Base-by-base conservation (phyloP, 2,329 filamentous ascomycete genomes). In the Ophiostoma sp. region DNA sequence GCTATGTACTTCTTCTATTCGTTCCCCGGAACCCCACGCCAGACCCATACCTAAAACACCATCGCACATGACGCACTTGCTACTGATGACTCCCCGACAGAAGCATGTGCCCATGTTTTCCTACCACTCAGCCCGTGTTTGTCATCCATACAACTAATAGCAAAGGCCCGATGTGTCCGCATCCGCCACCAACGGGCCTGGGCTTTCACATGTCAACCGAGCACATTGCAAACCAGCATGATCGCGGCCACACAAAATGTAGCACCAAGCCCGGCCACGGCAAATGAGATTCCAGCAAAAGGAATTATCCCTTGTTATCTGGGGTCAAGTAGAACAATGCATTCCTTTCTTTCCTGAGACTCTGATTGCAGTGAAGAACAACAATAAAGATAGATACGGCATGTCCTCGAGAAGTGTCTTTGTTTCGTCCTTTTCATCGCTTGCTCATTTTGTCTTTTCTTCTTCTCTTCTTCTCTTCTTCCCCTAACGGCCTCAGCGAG, bases 1-100 rank as follows among this genome's bases (percentile, higher is more conserved):
- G 31, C 33, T 31, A 54, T 54, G 27, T 23, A 36, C 52, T 57
- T 57, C 52, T 54, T 54, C n/a, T n/a, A 35, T 64, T 36, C 31
- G 31, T 64, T 17, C 60, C 60, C 52, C 52, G 13, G 57, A 35
- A 64, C 60, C 60, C 60, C 60, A 64, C 60, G 60, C 60, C 60
- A 36, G n/a, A 64, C 60, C 57, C 57, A 64, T 27, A 4, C 52
- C 52, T 27, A 31, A 57, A 57, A 23, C 52, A 57, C 52, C n/a
- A 8, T 57, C 10, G 52, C 52, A 57, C 52, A 57, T 57, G 52
- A 57, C 52, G 23, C 52, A 57, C 23, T 57, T 23, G 3, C 52
- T 27, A 27, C 52, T 57, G 7, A n/a, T 48, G 23, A 57, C 7
- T n/a, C 20, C 1, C 20, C n/a, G 15, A 54, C 7, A 57, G 27